Percentiles rank a stretch among this genome's conserved stretches.
Evolutionary conservation across 306 rosid species (phyloP).

Genomic region (Vigna mungo): DNA sequence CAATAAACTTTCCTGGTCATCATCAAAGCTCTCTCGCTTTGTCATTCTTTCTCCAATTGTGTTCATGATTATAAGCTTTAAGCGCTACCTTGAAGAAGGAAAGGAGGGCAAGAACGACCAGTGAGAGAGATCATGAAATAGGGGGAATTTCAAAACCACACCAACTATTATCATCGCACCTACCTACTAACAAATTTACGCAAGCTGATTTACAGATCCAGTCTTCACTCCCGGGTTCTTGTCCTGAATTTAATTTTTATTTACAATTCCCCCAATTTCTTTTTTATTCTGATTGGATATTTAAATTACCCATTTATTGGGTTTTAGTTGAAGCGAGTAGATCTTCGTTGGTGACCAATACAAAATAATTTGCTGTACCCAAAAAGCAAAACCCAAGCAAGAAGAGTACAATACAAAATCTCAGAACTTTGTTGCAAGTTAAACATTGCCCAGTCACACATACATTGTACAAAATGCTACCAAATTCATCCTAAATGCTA

Average conservation of each 20-base stretch:
- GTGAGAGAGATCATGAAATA: not conserved
- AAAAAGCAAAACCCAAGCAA: not conserved
- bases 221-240: not conserved
- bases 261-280: not conserved
- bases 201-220: constrained; percentile 10
- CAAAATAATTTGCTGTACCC: not conserved
- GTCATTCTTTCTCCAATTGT: constrained; percentile 30
- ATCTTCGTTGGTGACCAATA: constrained; percentile 1
- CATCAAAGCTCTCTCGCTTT: constrained; percentile 43
- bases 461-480: constrained; percentile 6
- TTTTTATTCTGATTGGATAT: not conserved
- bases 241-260: not conserved
- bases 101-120: not conserved
- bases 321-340: constrained; percentile 16
- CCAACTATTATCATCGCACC: not conserved
- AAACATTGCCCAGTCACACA: not conserved
- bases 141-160: constrained; percentile 15
- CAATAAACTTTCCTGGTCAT: constrained; percentile 47
- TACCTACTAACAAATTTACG: constrained; percentile 5
- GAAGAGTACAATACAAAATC: not conserved
- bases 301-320: not conserved
- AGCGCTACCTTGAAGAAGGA: constrained; percentile 31
- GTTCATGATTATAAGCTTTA: constrained; percentile 39
- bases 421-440: not conserved
- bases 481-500: constrained; percentile 1